Evolutionary conservation across 2,329 filamentous ascomycete species (phyloP), one percentile per base, ranked within the genome.

Genomic region (Fusarium poae): DNA sequence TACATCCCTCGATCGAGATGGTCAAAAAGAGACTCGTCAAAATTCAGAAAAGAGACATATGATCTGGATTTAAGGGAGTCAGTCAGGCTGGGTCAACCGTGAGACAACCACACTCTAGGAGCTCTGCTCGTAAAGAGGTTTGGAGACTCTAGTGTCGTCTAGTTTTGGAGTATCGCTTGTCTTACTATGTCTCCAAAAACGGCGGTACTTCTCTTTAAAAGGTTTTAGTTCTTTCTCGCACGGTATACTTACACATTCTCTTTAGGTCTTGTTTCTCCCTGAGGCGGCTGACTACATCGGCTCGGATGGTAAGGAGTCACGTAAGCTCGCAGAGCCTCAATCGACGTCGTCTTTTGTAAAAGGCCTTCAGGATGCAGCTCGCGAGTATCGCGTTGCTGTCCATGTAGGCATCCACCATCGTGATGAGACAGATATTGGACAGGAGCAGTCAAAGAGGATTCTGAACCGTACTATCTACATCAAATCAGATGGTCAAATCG

Each of bases 261-360:
- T 92, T 16, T 58, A 65, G 87, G 88, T 92, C 20, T 86, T 97
- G 50, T 97, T 98, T 82, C 90, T 97, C 54, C 95, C 95, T 15
- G 95, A 97, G 85, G 95, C 95, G 25, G 89, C 88, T 58, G 94
- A 97, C 81, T 97, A 97, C 82, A 94, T 97, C 73, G 91, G 89
- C 21, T 83, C 86, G 3, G 89, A 88, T 1, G 83, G 90, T 4
- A 78, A 86, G 13, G 89, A 94, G 73, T 91, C 91, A 0, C 80
- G 94, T 11, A 84, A 87, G 6, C 88, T 97, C 12, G 93, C 89
- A 67, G 86, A 86, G 60, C 85, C 93, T 4, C 86, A 90, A 39
- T 77, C 84, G 3, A 82, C 84, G 23, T 93, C 89, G 15, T 85
- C 88, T 29, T 97, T 97, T 77, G 90, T 97, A 15, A 81, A 85